Conservation (phyloP, 2,329 filamentous ascomycete species). For the Colletotrichum coccodes region DNA sequence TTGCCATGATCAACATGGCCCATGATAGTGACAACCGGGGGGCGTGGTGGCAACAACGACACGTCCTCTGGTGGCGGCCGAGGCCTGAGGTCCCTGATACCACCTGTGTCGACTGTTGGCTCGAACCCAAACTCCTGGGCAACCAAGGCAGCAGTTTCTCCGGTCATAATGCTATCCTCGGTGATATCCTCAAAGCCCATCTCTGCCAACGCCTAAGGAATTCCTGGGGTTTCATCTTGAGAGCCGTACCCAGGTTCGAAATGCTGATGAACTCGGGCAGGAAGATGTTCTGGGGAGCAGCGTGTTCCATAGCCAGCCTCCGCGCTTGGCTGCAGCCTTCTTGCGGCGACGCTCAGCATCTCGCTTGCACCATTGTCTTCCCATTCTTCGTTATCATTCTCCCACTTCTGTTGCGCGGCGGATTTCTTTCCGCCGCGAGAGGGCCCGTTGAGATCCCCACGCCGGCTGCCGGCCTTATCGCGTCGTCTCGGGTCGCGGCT, state of each 20-base stretch:
- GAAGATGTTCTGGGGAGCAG: conserved; percentile 68
- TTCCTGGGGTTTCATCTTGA: conserved; percentile 75
- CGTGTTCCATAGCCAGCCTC: conserved; percentile 51
- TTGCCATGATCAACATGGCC: conserved; percentile 99
- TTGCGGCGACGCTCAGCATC: conserved; percentile 51
- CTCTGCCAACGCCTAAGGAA: conserved; percentile 81
- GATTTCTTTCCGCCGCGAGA: conserved; percentile 20
- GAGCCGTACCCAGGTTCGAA: conserved; percentile 79
- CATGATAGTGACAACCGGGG: conserved; percentile 99
- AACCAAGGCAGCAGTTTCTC: conserved; percentile 89
- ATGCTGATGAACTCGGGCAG: conserved; percentile 94
- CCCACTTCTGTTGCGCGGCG: conserved; percentile 4
- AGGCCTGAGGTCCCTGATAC: conserved; percentile 76
- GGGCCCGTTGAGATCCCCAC: conserved; percentile 9
- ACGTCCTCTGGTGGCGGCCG: conserved; percentile 76
- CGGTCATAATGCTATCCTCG: conserved; percentile 86
- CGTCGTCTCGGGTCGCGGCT: conserved; percentile 27
- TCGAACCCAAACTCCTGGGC: conserved; percentile 95
- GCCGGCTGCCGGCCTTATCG: conserved; percentile 11
- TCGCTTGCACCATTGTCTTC: conserved; percentile 49
- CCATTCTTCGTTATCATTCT: conserved; percentile 47
- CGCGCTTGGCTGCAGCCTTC: conserved; percentile 54
- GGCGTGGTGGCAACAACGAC: conserved; percentile 75
- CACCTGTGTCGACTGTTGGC: conserved; percentile 76
- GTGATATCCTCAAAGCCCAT: conserved; percentile 91